phyloP scores from a whole-genome alignment of 768 basidiomycete species.

The Trichaptum fuscoviolaceum region DNA sequence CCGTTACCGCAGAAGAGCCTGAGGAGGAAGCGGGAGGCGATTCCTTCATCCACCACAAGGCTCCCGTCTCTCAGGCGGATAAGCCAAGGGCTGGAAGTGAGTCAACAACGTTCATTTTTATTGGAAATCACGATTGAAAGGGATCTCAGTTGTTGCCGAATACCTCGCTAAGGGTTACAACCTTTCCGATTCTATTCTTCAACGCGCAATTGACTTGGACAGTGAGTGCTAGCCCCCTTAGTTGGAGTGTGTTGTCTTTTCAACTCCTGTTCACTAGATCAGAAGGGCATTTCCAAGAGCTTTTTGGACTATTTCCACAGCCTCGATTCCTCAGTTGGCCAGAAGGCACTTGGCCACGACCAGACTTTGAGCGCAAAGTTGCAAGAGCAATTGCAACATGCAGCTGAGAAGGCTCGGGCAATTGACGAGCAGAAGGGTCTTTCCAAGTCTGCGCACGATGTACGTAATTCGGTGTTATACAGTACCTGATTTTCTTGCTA shows the following conservation, averaged over 20 bases:
- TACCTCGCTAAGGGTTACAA: slow-evolving; percentile 88
- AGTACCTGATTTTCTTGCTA: neutral
- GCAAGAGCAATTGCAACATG: slow-evolving; percentile 56
- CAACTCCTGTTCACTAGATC: slow-evolving; percentile 33
- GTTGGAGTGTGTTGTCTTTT: neutral
- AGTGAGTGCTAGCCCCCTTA: slow-evolving; percentile 29
- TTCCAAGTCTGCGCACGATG: slow-evolving; percentile 63
- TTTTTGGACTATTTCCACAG: slow-evolving; percentile 77
- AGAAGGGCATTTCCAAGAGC: slow-evolving; percentile 82
- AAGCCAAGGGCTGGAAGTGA: slow-evolving; percentile 86
- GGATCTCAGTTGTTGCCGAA: slow-evolving; percentile 72
- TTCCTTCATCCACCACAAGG: slow-evolving; percentile 21
- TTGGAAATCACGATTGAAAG: slow-evolving; percentile 5
- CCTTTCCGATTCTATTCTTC: slow-evolving; percentile 72
- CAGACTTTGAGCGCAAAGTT: slow-evolving; percentile 76
- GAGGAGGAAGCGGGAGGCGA: slow-evolving; percentile 37
- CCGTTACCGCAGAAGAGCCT: slow-evolving; percentile 65
- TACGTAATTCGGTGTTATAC: slow-evolving; percentile 22
- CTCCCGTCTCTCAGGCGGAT: slow-evolving; percentile 70
- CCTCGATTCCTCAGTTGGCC: slow-evolving; percentile 67
- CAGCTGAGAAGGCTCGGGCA: slow-evolving; percentile 61
- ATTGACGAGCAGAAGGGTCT: slow-evolving; percentile 82
- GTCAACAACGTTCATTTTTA: slow-evolving; percentile 18
- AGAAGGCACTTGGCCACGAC: slow-evolving; percentile 69
- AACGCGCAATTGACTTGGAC: slow-evolving; percentile 78